phyloP scores from a whole-genome alignment of 1,284 basidiomycete species.

The Fomitopsis pinicola region DNA sequence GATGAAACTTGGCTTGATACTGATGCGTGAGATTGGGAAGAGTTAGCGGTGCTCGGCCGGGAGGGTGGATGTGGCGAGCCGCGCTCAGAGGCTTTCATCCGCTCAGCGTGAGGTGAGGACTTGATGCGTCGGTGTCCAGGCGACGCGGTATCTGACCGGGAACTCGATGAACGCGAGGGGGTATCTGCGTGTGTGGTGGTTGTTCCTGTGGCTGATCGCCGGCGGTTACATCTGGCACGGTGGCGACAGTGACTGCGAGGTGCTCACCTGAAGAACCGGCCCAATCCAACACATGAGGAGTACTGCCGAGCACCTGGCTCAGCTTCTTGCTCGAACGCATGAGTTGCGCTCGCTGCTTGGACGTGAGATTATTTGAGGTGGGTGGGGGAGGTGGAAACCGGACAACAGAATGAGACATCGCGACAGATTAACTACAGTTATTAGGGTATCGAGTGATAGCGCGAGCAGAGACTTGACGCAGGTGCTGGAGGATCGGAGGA shows the following conservation, averaged over 20 bases:
- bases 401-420: slow-evolving; percentile 24
- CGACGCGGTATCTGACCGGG: slow-evolving; percentile 10
- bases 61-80: slow-evolving; percentile 13
- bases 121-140: slow-evolving; percentile 13
- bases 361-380: slow-evolving; percentile 52
- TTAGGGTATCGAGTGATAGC: not conserved
- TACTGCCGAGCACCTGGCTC: slow-evolving; percentile 52
- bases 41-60: slow-evolving; percentile 16
- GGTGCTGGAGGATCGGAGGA: not conserved
- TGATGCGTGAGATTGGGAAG: slow-evolving; percentile 14
- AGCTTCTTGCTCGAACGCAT: slow-evolving; percentile 59
- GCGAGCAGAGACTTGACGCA: not conserved
- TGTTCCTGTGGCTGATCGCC: not conserved
- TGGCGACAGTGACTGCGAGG: not conserved
- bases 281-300: slow-evolving; percentile 53
- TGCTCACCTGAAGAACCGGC: slow-evolving; percentile 11
- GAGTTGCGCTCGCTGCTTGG: slow-evolving; percentile 50
- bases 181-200: slow-evolving; percentile 1
- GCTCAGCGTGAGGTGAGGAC: slow-evolving; percentile 14
- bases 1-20: slow-evolving; percentile 7
- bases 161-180: slow-evolving; percentile 7
- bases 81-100: slow-evolving; percentile 9
- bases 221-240: not conserved
- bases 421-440: not conserved
- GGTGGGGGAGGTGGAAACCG: slow-evolving; percentile 55